phyloP scores from a whole-genome alignment of 1,284 basidiomycete species.

The Violaceomyces palustris region DNA sequence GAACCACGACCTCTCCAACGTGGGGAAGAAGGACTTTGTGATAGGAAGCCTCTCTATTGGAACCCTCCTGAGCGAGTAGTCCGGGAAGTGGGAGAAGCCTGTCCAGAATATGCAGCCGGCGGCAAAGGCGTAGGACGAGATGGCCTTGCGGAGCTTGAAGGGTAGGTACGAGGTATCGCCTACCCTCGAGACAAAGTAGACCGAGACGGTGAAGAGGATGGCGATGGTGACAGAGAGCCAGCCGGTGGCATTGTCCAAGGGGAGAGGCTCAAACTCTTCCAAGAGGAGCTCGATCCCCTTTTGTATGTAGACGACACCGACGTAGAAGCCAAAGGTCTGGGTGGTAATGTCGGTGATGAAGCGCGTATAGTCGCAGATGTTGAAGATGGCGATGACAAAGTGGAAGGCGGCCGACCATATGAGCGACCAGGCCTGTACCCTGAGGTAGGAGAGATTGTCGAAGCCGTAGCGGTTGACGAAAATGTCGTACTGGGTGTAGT shows the following conservation, averaged over 20 bases:
- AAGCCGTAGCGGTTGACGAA: constrained; percentile 46
- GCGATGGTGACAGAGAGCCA: constrained; percentile 56
- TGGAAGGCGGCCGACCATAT: constrained; percentile 90
- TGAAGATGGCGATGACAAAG: constrained; percentile 77
- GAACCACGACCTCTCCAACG: constrained; percentile 72
- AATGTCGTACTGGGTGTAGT: constrained; percentile 50
- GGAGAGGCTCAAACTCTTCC: constrained; percentile 48
- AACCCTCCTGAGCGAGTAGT: constrained; percentile 37
- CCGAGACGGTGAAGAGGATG: constrained; percentile 54
- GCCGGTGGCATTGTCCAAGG: constrained; percentile 51
- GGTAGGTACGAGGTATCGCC: constrained; percentile 48
- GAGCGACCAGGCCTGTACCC: constrained; percentile 66
- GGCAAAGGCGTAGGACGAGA: constrained; percentile 54
- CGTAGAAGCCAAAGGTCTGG: constrained; percentile 80
- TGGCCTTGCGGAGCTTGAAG: constrained; percentile 51
- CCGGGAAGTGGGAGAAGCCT: constrained; percentile 54
- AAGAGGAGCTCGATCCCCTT: constrained; percentile 56
- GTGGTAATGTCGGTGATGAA: constrained; percentile 69
- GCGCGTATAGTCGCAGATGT: constrained; percentile 57
- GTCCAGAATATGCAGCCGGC: constrained; percentile 55
- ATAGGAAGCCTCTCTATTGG: constrained; percentile 46
- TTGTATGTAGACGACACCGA: constrained; percentile 51
- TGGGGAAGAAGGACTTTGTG: constrained; percentile 57
- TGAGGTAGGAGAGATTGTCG: constrained; percentile 33
- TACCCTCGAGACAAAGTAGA: constrained; percentile 49